These are phyloP conservation scores for Lobulomyces angularis DNA, from an alignment of 192 early-diverging fungal species.

Conservation along the genomic window DNA sequence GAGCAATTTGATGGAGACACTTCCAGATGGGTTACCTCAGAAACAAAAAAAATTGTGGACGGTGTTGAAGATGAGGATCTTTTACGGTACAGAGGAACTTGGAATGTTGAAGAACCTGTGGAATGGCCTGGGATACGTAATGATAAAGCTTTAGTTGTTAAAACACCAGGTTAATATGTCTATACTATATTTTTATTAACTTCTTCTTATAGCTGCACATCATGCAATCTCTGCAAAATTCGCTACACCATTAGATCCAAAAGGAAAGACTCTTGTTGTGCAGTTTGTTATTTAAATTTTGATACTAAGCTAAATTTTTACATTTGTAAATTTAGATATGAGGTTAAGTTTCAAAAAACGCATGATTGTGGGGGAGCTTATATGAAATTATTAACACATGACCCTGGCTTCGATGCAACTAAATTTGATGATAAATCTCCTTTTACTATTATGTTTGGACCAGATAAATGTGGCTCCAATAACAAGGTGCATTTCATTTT, in stretches of 20 bases:
- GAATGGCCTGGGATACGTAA: constrained; percentile 37
- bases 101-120: constrained; percentile 62
- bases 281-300: constrained; percentile 35
- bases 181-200: not conserved
- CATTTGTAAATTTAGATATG: constrained; percentile 35
- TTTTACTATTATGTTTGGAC: constrained; percentile 90
- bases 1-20: constrained; percentile 55
- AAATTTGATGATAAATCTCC: constrained; percentile 74
- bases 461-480: constrained; percentile 85
- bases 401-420: constrained; percentile 44
- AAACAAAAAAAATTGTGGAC: constrained; percentile 58
- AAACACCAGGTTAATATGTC: constrained; percentile 70
- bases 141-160: constrained; percentile 69
- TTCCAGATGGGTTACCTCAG: constrained; percentile 54
- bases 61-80: constrained; percentile 56
- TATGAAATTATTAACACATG: constrained; percentile 69
- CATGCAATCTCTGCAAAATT: constrained; percentile 65
- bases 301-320: constrained; percentile 6
- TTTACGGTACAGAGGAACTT: constrained; percentile 56
- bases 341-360: constrained; percentile 79
- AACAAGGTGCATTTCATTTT: constrained; percentile 91
- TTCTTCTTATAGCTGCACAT: not conserved
- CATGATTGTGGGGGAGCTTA: constrained; percentile 89
- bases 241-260: constrained; percentile 55
- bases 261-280: constrained; percentile 60